A percentile compares a stretch with the other conserved stretches of the same genome.
phyloP scores from a whole-genome alignment of 768 basidiomycete species.

The Kwoniella sp. region DNA sequence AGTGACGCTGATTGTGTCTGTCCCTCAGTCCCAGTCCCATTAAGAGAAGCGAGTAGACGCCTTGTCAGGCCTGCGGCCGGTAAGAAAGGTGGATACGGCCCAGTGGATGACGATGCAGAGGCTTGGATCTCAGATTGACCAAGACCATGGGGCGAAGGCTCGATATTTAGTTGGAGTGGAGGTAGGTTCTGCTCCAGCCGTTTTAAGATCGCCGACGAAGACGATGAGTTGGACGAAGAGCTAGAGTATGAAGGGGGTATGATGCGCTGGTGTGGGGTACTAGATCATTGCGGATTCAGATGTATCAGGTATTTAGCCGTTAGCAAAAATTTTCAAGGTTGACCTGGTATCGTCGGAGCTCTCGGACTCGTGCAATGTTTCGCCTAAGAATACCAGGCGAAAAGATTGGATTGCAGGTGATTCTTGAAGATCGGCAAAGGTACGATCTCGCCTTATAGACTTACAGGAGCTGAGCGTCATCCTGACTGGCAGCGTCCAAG shows the following conservation, averaged over 20 bases:
- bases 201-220: constrained; percentile 63
- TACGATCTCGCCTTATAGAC: constrained; percentile 39
- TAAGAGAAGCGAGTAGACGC: constrained; percentile 66
- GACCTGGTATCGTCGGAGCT: no score
- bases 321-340: no score
- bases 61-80: constrained; percentile 76
- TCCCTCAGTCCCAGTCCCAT: no score
- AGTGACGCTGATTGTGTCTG: no score
- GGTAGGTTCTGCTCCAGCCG: constrained; percentile 57
- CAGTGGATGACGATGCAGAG: neutral
- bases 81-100: constrained; percentile 66
- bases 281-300: constrained; percentile 3
- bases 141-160: constrained; percentile 17
- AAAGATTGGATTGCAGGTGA: no score
- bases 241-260: constrained; percentile 61
- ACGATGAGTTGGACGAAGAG: constrained; percentile 53
- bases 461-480: constrained; percentile 77
- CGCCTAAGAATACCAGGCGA: no score
- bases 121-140: neutral
- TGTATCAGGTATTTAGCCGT: neutral
- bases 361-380: no score
- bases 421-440: neutral
- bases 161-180: constrained; percentile 25
- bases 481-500: constrained; percentile 72
- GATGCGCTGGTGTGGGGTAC: constrained; percentile 54